Base-by-base conservation (phyloP, 192 early-diverging fungal genomes). In the Coemansia sp. region DNA sequence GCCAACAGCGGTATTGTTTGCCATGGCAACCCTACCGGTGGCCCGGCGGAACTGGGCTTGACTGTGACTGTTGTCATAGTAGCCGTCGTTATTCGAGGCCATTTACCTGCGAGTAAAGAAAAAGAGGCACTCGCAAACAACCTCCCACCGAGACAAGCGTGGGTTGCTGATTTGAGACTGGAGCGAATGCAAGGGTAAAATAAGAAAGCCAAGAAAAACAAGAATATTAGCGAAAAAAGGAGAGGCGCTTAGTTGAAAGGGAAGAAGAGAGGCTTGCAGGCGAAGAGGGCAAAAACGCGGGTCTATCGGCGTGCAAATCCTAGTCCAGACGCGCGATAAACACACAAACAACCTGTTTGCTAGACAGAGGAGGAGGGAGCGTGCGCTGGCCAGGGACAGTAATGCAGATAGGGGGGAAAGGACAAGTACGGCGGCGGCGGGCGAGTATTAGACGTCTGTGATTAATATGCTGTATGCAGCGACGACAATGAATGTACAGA, bases 21-120 rank as follows among this genome's bases (percentile, higher is more conserved):
- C 60, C 73, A 72, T 71, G 16, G 58, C 72, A 13, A 75, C 73
- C 62, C 71, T 78, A 15, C 65, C 80, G 11, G 76, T 78, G 22
- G 75, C 63, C 9, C 75, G 70, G 41, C 80, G 80, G 44, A 83
- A 83, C 55, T 64, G 68, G 18, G 47, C 31, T 34, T 65, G 58
- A 8, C 49, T 63, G 22, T 68, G 68, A 57, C 71, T 67, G 66
- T 38, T 69, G 50, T 74, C 67, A 46, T 74, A 68, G 63, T 75
- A 70, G 55, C 68, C 67, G 24, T 52, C 49, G 36, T 64, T 55
- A 61, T 74, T 74, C 6, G 65, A 58, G 31, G 73, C 63, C 68
- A 69, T 70, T 55, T 69, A 43, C 39, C 36, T 33, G 47, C 40
- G 53, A 31, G 27, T 31, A 36, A n/a, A 13, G 5, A 55, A 55